Conservation (phyloP, 805 yeast genomes). For the Spathaspora passalidarum region DNA sequence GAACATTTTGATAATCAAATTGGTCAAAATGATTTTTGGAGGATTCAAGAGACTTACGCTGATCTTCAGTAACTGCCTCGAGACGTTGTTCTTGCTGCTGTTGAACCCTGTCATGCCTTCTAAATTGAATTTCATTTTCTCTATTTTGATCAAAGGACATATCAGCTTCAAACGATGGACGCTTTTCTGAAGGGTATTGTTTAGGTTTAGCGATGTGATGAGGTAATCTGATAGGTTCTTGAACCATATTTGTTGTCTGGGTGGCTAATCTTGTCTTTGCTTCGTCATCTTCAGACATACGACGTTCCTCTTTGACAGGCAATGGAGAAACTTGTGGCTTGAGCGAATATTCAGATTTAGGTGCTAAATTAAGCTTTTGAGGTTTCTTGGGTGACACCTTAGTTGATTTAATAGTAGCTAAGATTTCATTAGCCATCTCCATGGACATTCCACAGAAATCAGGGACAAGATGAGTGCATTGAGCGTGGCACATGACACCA, state of each 20-base stretch:
- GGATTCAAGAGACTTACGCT: neutral
- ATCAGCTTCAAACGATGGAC: constrained; percentile 7
- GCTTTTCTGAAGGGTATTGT: constrained; percentile 14
- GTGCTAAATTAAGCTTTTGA: neutral
- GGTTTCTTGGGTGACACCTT: constrained; percentile 14
- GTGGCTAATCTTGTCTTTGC: constrained; percentile 28
- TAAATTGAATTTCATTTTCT: constrained; percentile 4
- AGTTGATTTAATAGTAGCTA: constrained; percentile 79
- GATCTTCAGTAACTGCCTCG: neutral
- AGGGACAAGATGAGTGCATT: constrained; percentile 92
- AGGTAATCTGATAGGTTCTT: constrained; percentile 26
- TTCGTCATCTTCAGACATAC: constrained; percentile 19
- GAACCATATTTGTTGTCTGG: constrained; percentile 21
- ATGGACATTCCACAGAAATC: constrained; percentile 98
- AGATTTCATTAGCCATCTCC: constrained; percentile 90
- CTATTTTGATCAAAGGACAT: constrained; percentile 8
- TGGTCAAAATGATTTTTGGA: constrained; percentile 6
- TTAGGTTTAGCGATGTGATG: constrained; percentile 18
- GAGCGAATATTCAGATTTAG: neutral
- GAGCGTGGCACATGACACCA: constrained; percentile 91
- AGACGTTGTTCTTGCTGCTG: constrained; percentile 2
- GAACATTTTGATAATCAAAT: constrained; percentile 12
- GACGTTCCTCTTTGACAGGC: neutral
- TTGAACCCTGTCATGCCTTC: neutral
- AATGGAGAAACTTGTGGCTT: neutral